These are phyloP conservation scores for Kockiozyma suomiensis DNA, from an alignment of 805 yeast species.

Conservation along the genomic window DNA sequence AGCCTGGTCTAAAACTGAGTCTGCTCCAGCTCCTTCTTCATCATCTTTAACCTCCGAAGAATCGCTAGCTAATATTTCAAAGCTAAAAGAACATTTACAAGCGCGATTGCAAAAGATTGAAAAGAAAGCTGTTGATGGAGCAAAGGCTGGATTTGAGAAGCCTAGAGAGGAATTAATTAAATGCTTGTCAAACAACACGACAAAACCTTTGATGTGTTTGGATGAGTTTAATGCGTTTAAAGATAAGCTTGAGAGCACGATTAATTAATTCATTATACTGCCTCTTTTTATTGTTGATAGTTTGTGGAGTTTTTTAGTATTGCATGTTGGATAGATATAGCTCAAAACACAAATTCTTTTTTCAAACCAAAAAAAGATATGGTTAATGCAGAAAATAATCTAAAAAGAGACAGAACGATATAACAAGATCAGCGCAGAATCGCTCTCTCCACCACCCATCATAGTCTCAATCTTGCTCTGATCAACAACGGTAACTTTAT, in stretches of 20 bases:
- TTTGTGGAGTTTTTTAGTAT: background rate
- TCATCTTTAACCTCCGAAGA: conserved; percentile 30
- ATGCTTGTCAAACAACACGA: conserved; percentile 62
- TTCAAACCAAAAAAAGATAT: too few species aligned
- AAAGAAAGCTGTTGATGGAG: conserved; percentile 45
- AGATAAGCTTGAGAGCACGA: conserved; percentile 49
- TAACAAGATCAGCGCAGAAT: conserved; percentile 84
- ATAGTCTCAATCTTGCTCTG: conserved; percentile 80
- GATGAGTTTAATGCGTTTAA: conserved; percentile 74
- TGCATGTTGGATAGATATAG: background rate
- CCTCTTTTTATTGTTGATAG: background rate
- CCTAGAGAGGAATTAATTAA: conserved; percentile 52
- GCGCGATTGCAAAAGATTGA: conserved; percentile 38
- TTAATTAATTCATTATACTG: conserved; percentile 7
- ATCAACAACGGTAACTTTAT: conserved; percentile 74
- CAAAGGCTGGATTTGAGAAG: conserved; percentile 15
- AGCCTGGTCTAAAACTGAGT: conserved; percentile 20
- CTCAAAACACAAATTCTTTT: background rate
- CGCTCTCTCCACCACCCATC: conserved; percentile 98
- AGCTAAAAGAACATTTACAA: conserved; percentile 26
- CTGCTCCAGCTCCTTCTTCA: conserved; percentile 9
- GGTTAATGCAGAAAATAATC: conserved; percentile 8
- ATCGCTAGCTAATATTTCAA: conserved; percentile 18
- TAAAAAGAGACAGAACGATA: conserved; percentile 78
- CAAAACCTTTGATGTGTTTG: conserved; percentile 76